Percentiles rank a stretch among this genome's conserved stretches.
Conservation (phyloP, 1,139 yeast genomes). For the Saccharomycopsis hybrid region DNA sequence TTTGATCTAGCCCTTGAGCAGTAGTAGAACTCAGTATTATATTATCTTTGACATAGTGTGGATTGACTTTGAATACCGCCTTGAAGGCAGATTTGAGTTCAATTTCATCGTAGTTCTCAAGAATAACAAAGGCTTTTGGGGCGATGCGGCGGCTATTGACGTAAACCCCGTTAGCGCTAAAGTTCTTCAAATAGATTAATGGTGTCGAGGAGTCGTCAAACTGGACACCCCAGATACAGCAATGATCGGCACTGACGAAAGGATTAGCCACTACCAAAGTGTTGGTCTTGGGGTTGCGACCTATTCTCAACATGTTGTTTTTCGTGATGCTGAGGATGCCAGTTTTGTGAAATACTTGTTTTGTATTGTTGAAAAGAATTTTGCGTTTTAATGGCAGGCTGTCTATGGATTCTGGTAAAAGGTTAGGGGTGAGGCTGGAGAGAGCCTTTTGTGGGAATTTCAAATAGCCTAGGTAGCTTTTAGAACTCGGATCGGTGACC, state of each 20-base stretch:
- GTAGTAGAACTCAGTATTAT: no score
- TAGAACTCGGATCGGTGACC: no score
- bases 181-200: constrained; percentile 46
- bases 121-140: constrained; percentile 32
- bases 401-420: no score
- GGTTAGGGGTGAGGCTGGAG: no score
- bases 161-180: constrained; percentile 47
- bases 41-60: constrained; percentile 20
- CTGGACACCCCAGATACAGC: constrained; percentile 41
- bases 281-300: constrained; percentile 28
- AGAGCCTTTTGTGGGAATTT: no score
- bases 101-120: constrained; percentile 41
- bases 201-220: constrained; percentile 46
- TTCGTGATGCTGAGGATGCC: constrained; percentile 20
- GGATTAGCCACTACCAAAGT: constrained; percentile 29
- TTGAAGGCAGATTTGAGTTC: constrained; percentile 33
- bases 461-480: no score
- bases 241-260: constrained; percentile 40
- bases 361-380: constrained; percentile 1
- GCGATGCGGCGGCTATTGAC: constrained; percentile 36
- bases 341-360: neutral
- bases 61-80: constrained; percentile 17
- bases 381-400: neutral
- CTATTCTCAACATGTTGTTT: constrained; percentile 29
- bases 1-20: no score